These are phyloP conservation scores for Poronia punctata DNA, from an alignment of 495 filamentous ascomycete species.

Conservation along the genomic window DNA sequence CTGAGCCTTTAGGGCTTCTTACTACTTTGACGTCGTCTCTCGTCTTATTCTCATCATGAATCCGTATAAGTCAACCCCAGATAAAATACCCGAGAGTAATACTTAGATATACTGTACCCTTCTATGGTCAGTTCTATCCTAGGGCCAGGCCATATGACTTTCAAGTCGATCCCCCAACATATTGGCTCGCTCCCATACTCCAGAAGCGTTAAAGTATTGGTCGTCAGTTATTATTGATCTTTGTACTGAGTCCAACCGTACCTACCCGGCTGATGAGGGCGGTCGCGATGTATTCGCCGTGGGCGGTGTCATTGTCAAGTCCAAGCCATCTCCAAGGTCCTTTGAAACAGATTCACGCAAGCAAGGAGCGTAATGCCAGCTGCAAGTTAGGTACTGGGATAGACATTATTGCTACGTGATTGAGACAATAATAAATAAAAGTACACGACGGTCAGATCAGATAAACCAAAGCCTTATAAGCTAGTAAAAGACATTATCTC, in stretches of 20 bases:
- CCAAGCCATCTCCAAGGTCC: constrained; percentile 38
- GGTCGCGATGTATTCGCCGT: constrained; percentile 40
- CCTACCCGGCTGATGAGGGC: constrained; percentile 30
- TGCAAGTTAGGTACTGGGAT: too few species aligned
- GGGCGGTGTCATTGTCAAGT: constrained; percentile 42
- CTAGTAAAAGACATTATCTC: too few species aligned
- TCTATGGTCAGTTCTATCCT: constrained; percentile 28
- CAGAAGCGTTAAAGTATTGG: constrained; percentile 32
- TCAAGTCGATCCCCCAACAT: constrained; percentile 22
- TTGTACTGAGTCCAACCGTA: constrained; percentile 24
- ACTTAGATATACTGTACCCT: constrained; percentile 27
- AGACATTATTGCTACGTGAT: too few species aligned
- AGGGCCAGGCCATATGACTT: constrained; percentile 27
- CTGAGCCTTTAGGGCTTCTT: too few species aligned
- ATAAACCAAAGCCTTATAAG: too few species aligned
- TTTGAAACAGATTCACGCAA: too few species aligned
- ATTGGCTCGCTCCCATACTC: constrained; percentile 27
- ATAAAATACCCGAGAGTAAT: constrained; percentile 27
- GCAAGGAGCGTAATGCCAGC: too few species aligned
- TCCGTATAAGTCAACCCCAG: constrained; percentile 28
- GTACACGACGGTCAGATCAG: too few species aligned
- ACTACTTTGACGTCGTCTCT: too few species aligned
- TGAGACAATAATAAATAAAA: too few species aligned
- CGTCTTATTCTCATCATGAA: constrained; percentile 2
- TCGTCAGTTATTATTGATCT: constrained; percentile 25